Evolutionary conservation across 352 stramenopile genomes (phyloP), one percentile per base, ranked within the genome.

Genomic region (Phytophthora melonis): DNA sequence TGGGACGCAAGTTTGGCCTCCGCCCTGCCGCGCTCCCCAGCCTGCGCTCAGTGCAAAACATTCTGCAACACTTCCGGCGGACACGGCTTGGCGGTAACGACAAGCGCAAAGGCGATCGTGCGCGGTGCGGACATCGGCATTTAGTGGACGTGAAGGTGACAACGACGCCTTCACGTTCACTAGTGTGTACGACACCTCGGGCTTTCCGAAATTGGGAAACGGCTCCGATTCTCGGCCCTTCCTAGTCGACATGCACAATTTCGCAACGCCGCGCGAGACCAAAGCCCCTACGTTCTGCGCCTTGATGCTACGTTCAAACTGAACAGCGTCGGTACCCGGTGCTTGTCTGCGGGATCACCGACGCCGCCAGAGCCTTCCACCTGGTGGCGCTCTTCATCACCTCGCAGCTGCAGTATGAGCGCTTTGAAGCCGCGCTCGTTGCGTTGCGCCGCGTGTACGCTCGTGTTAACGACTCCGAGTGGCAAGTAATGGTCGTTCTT

Each of bases 141-240:
- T 62, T 62, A 66, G 25, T 58, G 57, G 65, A 62, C 36, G 36
- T 49, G 45, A 66, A 62, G 56, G 36, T 2, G 65, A 62, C 1
- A 49, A 72, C 25, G 57, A 72, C 19, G 32, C 55, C 6, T 71
- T 66, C 32, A 66, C 47, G 34, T 57, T 58, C 9, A 41, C 34
- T 41, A 41, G 8, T 41, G 8, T 1, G 34, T 41, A 41, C 34
- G 34, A 13, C 34, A 13, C 8, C 0, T 41, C 34, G 0, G 34
- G 8, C 34, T 0, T 13, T 3, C 34, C 34, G 1, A 9, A 41
- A 3, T 41, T 5, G 34, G 34, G n/a, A 2, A 41, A 41, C 8
- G 34, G 34, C 34, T 41, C 34, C 0, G 34, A 41, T 3, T 1
- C 34, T 13, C 8, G 0, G 9, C 34, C 34, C 1, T 41, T 41